Evolutionary conservation across 768 basidiomycete species (phyloP).

Genomic region (Lactifluus piperatus): DNA sequence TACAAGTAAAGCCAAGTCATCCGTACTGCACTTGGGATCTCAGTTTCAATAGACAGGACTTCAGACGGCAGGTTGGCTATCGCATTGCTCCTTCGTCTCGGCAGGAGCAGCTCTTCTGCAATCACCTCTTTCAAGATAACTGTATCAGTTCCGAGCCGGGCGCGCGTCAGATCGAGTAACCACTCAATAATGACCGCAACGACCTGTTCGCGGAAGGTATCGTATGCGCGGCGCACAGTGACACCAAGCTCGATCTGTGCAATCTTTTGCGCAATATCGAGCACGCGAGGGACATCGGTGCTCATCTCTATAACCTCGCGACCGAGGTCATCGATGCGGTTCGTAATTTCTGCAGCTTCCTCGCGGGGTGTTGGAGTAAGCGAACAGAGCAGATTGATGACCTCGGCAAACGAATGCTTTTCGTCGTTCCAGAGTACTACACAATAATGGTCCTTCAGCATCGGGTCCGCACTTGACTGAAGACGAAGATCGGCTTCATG

Average conservation of each 20-base stretch:
- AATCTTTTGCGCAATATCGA: constrained; percentile 73
- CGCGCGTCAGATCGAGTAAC: constrained; percentile 72
- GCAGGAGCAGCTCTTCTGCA: constrained; percentile 56
- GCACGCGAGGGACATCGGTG: constrained; percentile 40
- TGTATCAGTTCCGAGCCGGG: constrained; percentile 57
- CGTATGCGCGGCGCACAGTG: constrained; percentile 77
- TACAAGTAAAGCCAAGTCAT: constrained; percentile 73
- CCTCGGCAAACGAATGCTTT: constrained; percentile 88
- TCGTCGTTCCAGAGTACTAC: constrained; percentile 95
- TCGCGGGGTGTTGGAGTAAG: constrained; percentile 41
- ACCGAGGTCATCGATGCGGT: constrained; percentile 67
- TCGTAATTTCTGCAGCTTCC: constrained; percentile 48
- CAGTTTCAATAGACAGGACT: constrained; percentile 28
- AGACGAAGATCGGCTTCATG: constrained; percentile 63
- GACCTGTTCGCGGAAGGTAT: constrained; percentile 84
- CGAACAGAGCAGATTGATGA: constrained; percentile 64
- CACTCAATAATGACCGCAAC: constrained; percentile 78
- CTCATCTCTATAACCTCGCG: constrained; percentile 80
- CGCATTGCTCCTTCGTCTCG: constrained; percentile 45
- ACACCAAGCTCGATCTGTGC: constrained; percentile 87
- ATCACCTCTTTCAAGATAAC: constrained; percentile 65
- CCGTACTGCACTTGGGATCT: constrained; percentile 43
- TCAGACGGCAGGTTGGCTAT: constrained; percentile 34
- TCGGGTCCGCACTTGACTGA: constrained; percentile 69
- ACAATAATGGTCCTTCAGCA: constrained; percentile 71